phyloP scores from a whole-genome alignment of 140 eudicot species.

The Ambrosia hybrid region DNA sequence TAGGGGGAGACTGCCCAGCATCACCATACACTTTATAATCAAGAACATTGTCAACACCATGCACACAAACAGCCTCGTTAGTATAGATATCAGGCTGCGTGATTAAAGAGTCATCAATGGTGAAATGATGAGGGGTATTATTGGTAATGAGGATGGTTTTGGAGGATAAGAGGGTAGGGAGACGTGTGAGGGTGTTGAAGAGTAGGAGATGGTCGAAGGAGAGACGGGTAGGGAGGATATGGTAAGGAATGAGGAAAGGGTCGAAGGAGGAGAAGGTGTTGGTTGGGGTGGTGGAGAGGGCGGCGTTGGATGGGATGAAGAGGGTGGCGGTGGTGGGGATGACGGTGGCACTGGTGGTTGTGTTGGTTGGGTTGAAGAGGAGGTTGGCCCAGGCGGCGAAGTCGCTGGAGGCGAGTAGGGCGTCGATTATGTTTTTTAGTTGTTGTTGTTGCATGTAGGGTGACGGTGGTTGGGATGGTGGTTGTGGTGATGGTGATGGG shows the following conservation, averaged over 20 bases:
- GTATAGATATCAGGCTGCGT: conserved; percentile 49
- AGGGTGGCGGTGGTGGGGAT: conserved; percentile 48
- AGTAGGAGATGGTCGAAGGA: conserved; percentile 48
- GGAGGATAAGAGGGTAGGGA: conserved; percentile 58
- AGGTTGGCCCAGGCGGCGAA: conserved; percentile 59
- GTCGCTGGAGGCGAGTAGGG: conserved; percentile 64
- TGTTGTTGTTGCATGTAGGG: conserved; percentile 35
- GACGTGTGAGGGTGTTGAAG: conserved; percentile 40
- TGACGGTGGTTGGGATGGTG: conserved; percentile 19
- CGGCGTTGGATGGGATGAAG: conserved; percentile 2
- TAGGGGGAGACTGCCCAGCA: conserved; percentile 12
- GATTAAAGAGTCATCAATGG: conserved; percentile 45
- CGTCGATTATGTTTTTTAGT: conserved; percentile 55
- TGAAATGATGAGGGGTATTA: conserved; percentile 41
- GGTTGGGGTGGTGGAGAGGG: conserved; percentile 38
- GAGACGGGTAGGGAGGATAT: conserved; percentile 61
- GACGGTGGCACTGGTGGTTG: conserved; percentile 44
- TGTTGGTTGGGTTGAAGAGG: conserved; percentile 50
- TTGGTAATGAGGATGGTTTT: conserved; percentile 46
- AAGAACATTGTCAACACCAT: conserved; percentile 43
- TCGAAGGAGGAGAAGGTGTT: conserved; percentile 30
- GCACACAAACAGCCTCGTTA: conserved; percentile 44
- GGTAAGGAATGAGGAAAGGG: conserved; percentile 57
- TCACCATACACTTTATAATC: conserved; percentile 45
- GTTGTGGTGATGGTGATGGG: neutral